A percentile compares a stretch with the other conserved stretches of the same genome.
phyloP scores from a whole-genome alignment of 768 basidiomycete genomes.

The Leccinum fibrillosum region DNA sequence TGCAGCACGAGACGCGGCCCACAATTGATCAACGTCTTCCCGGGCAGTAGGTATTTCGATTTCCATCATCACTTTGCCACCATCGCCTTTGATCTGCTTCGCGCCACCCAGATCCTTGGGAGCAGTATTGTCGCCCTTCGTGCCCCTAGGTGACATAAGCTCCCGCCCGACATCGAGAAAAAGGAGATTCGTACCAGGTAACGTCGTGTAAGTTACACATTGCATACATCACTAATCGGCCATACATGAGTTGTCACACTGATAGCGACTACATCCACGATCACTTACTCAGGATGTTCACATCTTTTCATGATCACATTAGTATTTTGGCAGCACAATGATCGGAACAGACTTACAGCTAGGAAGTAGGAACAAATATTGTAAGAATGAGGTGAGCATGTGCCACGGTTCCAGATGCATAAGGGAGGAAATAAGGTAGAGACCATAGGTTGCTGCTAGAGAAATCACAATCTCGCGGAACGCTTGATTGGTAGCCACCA shows the following conservation, averaged over 20 bases:
- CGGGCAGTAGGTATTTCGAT: constrained; percentile 77
- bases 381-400: constrained; percentile 89
- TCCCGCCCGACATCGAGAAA: background rate
- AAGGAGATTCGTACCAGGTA: constrained; percentile 47
- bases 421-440: constrained; percentile 83
- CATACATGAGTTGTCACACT: background rate
- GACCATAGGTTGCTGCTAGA: constrained; percentile 70
- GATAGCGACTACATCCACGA: background rate
- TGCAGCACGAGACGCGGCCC: constrained; percentile 71
- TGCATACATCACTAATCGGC: constrained; percentile 74
- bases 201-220: constrained; percentile 93
- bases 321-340: constrained; percentile 1
- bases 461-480: constrained; percentile 85
- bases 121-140: constrained; percentile 88
- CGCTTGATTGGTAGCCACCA: constrained; percentile 63
- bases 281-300: constrained; percentile 72
- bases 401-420: constrained; percentile 97
- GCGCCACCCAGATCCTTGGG: constrained; percentile 87
- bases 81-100: constrained; percentile 81
- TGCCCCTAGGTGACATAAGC: constrained; percentile 55
- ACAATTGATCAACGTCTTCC: constrained; percentile 87
- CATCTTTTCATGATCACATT: constrained; percentile 37
- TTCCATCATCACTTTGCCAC: constrained; percentile 85
- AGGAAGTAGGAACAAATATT: constrained; percentile 90
- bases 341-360: constrained; percentile 44